Base-by-base conservation (phyloP, 2,329 filamentous ascomycete species). In the Colletotrichum liriopes region DNA sequence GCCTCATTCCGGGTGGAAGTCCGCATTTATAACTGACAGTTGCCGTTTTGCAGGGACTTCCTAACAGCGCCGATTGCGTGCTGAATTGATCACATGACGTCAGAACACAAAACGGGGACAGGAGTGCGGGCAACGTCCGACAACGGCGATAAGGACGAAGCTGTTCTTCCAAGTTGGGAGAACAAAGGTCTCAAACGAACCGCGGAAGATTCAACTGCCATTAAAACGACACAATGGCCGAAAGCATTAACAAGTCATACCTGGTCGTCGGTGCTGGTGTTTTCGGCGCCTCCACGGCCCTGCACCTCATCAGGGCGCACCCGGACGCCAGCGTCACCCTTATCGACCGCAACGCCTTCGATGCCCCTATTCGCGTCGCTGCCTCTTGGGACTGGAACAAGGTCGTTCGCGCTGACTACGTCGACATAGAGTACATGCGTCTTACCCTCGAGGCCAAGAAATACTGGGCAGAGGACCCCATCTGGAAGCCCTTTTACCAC, bases 201-300 rank as follows among this genome's bases (percentile, higher is more conserved):
- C 23, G 45, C n/a, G 5, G 32, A 26, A 37, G 14, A 9, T 23
- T 35, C 5, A 23, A 14, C 5, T n/a, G 12, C 14, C 1, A 32
- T 20, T 6, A 1, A 63, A 2, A 3, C 1, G 12, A 18, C 23
- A 20, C 23, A 23, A 71, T 67, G 71, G 5, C 20, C 5, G 52
- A 68, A 29, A 0, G 45, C 1, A 12, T 29, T 3, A 9, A 32
- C 29, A 23, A 23, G 5, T 75, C 74, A 8, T 77, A 74, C 59
- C 78, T 89, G 55, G 87, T 88, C 62, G 75, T 88, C 54, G 87
- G 87, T 37, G 85, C 83, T 5, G 87, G 87, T 47, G 84, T 86
- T 37, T 88, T 88, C 71, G 87, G 86, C 56, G 82, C 83, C 37
- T 85, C 83, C 32, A 87, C 86, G 0, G 87, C 86, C 2, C 86